Base-by-base conservation (phyloP, 345 rosid genomes). In the Geranium brycei region DNA sequence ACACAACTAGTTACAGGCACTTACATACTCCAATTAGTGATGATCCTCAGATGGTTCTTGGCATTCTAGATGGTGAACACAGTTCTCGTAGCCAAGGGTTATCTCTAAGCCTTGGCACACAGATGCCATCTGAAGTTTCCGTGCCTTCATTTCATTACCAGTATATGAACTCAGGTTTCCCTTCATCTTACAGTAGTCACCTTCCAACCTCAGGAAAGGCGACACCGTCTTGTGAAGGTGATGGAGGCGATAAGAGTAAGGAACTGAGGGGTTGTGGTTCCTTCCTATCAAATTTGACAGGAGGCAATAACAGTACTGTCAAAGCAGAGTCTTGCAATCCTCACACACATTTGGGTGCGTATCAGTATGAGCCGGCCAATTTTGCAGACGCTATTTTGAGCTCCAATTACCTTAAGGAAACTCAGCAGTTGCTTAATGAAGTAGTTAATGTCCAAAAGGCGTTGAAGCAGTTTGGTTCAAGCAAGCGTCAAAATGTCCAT, bases 361-460 rank as follows among this genome's bases (percentile, higher is more conserved):
- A 61, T 65, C 76, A 66, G 41, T 69, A 60, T 19, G 82, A 74
- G 15, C 58, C 73, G 17, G 47, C 76, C 1, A 73, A 76, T 62
- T 73, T 78, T 63, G 63, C 70, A 57, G 81, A 72, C 66, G 72
- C 60, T 35, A 65, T 77, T 17, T 69, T 73, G 47, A 81, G 78
- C 69, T 86, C 90, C 67, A 81, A 78, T 62, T 86, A 86, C 69
- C 83, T 90, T 68, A 90, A 81, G 84, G 87, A 81, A 17, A 82
- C 86, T 51, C 96, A 90, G 62, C 84, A 73, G 70, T 73, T 93
- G 69, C 92, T 93, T 8, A 87, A 86, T 61, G 97, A 93, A 81
- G 86, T 90, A 59, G 86, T 90, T 73, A 85, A 82, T 71, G 84
- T 87, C 59, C 79, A 71, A 61, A 84, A 83, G 72, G 89, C 96